Base-by-base conservation (phyloP, 805 yeast genomes). In the Clavispora vitiphila region DNA sequence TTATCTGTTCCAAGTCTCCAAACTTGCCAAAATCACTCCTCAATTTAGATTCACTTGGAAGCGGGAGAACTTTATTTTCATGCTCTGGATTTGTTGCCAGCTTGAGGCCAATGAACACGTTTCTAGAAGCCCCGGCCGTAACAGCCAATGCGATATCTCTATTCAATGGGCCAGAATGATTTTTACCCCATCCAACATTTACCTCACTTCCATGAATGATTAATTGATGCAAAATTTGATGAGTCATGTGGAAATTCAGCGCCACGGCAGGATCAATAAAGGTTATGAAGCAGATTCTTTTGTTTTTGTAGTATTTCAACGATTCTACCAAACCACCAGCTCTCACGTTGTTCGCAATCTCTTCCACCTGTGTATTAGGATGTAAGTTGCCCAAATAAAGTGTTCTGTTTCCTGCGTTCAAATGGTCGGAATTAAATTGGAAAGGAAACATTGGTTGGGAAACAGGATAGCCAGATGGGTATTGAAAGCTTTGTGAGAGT, bases 1-100 rank as follows among this genome's bases (percentile, higher is more conserved):
- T 85, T 43, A 85, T 80, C 57, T 84, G 93, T 59, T 85, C 95
- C 55, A 83, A 67, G 16, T 75, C 83, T 9, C 95, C 95, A 65
- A 78, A 85, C 14, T 59, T 58, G 4, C 71, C 60, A 47, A 85
- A 84, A 57, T 85, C 91, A 4, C 58, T 49, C 41, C 89, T 68
- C 27, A 85, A 58, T 16, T 67, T 67, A 1, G 63, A 66, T 44
- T 75, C 83, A 29, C 44, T 53, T 0, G 74, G 73, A n/a, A 68
- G 50, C 31, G 43, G 48, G 39, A 48, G 53, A 21, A 31, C 15
- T 8, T 11, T 18, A 20, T 53, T 54, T 14, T 55, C 51, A 29
- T 21, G 42, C 16, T 40, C 39, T 20, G 44, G 44, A 38, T 54
- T 56, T 27, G 45, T 29, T 26, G 72, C 8, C 32, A 9, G 67